These are phyloP conservation scores for Leishmania braziliensis DNA, from an alignment of 208 protist species.

Conservation along the genomic window DNA sequence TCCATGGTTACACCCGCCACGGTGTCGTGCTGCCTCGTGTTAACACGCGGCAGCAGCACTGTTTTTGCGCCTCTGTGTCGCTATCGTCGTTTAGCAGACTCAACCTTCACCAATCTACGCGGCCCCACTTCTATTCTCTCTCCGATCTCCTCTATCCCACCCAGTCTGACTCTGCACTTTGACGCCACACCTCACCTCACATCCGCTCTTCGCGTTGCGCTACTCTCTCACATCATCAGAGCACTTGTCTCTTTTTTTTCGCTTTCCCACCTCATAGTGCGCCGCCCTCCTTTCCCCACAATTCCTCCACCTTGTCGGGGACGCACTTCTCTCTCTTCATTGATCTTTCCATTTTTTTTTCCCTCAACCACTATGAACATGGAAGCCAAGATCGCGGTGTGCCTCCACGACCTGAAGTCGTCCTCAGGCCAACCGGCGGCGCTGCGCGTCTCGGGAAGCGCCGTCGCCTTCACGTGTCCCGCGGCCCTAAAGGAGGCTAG, in stretches of 20 bases:
- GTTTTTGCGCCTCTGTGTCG: background rate
- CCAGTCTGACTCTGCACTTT: background rate
- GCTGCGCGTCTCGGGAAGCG: slow-evolving; percentile 48
- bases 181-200: background rate
- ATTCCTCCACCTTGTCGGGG: background rate
- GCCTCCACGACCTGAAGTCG: slow-evolving; percentile 58
- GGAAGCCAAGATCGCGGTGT: slow-evolving; percentile 76
- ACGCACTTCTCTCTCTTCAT: slow-evolving; percentile 8
- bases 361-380: slow-evolving; percentile 31
- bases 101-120: background rate
- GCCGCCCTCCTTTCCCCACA: background rate
- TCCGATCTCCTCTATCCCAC: background rate
- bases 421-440: slow-evolving; percentile 41
- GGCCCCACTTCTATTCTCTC: background rate
- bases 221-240: background rate
- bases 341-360: background rate
- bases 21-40: background rate
- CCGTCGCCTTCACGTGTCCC: slow-evolving; percentile 63
- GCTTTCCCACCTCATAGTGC: background rate
- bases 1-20: background rate
- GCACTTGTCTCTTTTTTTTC: background rate
- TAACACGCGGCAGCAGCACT: background rate
- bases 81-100: background rate
- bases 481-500: slow-evolving; percentile 52
- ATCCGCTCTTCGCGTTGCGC: background rate